phyloP scores from a whole-genome alignment of 2,329 filamentous ascomycete species.

The Didymella sp. region DNA sequence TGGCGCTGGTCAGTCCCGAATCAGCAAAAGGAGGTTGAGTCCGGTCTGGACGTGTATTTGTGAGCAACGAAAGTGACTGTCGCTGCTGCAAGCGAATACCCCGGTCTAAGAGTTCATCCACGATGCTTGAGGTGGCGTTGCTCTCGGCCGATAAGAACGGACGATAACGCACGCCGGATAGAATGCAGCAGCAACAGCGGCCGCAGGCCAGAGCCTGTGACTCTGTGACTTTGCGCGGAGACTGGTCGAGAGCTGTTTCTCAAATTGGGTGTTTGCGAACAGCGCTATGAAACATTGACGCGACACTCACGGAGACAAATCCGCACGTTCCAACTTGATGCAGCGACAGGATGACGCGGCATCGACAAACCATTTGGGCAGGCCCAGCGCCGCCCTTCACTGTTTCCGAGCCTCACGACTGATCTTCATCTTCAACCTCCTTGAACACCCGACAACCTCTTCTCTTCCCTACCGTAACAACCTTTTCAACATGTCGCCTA shows the following conservation, averaged over 20 bases:
- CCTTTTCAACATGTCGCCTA: conserved; percentile 38
- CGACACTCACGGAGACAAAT: conserved; percentile 12
- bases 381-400: conserved; percentile 20
- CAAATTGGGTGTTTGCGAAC: conserved; percentile 6
- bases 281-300: conserved; percentile 17
- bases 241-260: conserved; percentile 4
- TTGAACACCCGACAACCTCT: conserved; percentile 17
- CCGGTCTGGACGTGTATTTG: no score
- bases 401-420: conserved; percentile 21
- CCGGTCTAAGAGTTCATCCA: neutral
- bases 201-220: neutral
- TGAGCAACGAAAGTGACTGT: no score
- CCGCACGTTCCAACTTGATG: conserved; percentile 8
- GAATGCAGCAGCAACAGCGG: neutral
- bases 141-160: neutral
- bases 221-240: neutral
- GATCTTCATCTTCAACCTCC: conserved; percentile 22
- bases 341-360: conserved; percentile 26
- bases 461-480: conserved; percentile 23
- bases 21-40: no score
- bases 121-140: neutral
- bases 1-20: no score
- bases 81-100: no score
- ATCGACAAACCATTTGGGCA: conserved; percentile 19
- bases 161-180: neutral